A percentile compares a stretch with the other conserved stretches of the same genome.
Evolutionary conservation across 2,329 filamentous ascomycete genomes (phyloP).

Genomic region (Incumbomyces delicatus): DNA sequence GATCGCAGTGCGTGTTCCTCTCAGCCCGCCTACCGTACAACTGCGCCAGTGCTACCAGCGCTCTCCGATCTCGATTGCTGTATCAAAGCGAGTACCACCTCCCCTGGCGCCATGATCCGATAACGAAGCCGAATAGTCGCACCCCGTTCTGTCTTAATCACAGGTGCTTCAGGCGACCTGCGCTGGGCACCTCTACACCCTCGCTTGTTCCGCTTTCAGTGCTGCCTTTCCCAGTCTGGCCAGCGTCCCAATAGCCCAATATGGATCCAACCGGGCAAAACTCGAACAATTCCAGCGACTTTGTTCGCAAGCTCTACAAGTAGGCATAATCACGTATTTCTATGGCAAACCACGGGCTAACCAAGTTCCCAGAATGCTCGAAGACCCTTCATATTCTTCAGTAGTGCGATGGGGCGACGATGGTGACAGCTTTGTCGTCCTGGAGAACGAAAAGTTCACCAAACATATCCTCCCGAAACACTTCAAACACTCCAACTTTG

Average conservation of each 20-base stretch:
- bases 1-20: too few species aligned
- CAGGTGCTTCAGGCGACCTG: background rate
- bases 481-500: constrained; percentile 99
- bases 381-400: constrained; percentile 83
- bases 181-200: background rate
- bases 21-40: too few species aligned
- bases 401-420: constrained; percentile 94
- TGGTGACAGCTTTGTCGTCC: constrained; percentile 90
- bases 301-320: constrained; percentile 98
- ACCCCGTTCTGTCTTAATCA: background rate
- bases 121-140: constrained; percentile 4
- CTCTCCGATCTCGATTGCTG: too few species aligned
- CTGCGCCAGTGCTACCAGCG: too few species aligned
- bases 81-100: too few species aligned
- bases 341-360: constrained; percentile 6
- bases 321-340: constrained; percentile 39
- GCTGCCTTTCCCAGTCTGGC: background rate
- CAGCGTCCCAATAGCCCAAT: background rate
- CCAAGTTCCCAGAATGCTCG: constrained; percentile 64
- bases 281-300: constrained; percentile 85
- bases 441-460: constrained; percentile 98
- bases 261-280: constrained; percentile 14
- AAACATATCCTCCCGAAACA: constrained; percentile 95
- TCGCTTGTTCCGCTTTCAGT: background rate
- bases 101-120: constrained; percentile 1